Evolutionary conservation across 306 rosid species (phyloP).

Genomic region (Lupinus albus): DNA sequence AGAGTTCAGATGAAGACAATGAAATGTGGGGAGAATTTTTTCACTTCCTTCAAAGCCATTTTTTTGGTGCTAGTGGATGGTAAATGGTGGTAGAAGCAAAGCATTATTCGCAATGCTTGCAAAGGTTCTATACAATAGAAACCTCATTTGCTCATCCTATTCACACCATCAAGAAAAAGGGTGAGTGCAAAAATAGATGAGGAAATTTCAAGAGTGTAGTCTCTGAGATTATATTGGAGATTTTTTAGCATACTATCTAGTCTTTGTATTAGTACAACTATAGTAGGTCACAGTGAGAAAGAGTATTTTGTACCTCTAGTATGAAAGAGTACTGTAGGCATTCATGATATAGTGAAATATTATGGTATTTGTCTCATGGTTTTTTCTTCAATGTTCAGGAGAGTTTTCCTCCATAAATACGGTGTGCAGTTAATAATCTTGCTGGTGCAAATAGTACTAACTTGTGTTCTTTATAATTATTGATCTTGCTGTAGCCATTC

Average conservation of each 20-base stretch:
- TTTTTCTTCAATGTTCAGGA: background rate
- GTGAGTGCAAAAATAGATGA: background rate
- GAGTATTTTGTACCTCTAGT: background rate
- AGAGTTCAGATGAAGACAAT: background rate
- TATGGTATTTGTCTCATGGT: background rate
- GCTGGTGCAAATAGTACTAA: background rate
- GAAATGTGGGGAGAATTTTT: background rate
- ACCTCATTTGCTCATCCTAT: no score
- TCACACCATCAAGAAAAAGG: no score
- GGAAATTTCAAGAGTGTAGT: background rate
- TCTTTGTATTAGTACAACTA: background rate
- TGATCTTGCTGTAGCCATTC: no score
- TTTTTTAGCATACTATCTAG: no score
- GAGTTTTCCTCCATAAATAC: background rate
- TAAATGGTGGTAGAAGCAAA: no score
- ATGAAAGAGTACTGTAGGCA: background rate
- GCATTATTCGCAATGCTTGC: no score
- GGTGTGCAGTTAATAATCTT: background rate
- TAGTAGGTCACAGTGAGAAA: background rate
- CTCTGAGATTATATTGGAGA: background rate
- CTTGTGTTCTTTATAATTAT: background rate
- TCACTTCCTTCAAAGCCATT: background rate
- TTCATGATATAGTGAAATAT: background rate
- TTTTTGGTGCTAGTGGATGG: no score
- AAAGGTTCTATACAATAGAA: no score